Base-by-base conservation (phyloP, 441 rosid genomes). In the Arabidopsis lyrata region DNA sequence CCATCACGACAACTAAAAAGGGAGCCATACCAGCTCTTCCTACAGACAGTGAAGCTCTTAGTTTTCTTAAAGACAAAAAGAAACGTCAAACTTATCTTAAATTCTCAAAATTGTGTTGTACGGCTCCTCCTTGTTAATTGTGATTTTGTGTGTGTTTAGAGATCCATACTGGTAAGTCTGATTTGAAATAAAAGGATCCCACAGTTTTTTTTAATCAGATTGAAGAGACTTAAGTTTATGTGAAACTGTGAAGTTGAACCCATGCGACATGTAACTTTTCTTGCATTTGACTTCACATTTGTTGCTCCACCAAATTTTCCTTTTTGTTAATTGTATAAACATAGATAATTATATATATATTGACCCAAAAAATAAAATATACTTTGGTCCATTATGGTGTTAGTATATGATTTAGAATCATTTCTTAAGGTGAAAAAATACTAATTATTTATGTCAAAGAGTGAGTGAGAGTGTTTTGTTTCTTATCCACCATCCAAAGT, bases 1-100 rank as follows among this genome's bases (percentile, higher is more conserved):
- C 99, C 69, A 92, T 92, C 52, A 95, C 99, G 1, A 95, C 99
- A 2, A 92, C 92, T 69, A 90, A 90, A 49, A 92, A 92, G 73
- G 99, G 99, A 45, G 99, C 99, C 24, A 92, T 95, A 55, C 98
- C 96, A 6, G 97, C 98, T 55, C 99, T 95, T 53, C 99, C 98
- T 2, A 55, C 84, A 0, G 78, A 78, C 35, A 7, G 76, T 9
- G 96, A 88, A 27, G 95, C 45, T 77, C 86, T 75, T 50, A 7
- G 52, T 74, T 78, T 92, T 36, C 55, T 95, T 52, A 77, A 86
- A 14, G 80, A 75, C 57, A 64, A 80, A 2, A 70, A 80, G 78
- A 77, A 13, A 49, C 52, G 27, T 38, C 0, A 27, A 52, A 15
- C 50, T 15, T 8, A 56, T 20, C 55, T 66, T 5, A 29, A 59